Percentiles rank a stretch among this genome's conserved stretches.
These are phyloP conservation scores for Lactarius pseudohatsudake DNA, from an alignment of 768 basidiomycete genomes.

Conservation along the genomic window DNA sequence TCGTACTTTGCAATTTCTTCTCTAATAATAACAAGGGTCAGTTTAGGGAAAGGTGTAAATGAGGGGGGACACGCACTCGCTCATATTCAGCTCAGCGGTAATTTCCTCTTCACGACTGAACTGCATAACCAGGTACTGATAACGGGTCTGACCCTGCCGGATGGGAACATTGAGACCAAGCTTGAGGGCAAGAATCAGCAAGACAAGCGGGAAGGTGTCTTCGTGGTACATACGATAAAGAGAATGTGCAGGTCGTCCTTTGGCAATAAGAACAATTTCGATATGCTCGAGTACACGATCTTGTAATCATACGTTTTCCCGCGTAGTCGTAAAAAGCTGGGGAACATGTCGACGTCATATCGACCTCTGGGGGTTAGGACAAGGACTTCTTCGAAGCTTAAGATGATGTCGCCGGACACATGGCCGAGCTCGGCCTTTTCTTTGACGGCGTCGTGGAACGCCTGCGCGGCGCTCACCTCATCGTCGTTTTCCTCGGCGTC, in stretches of 20 bases:
- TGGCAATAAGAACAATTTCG: slow-evolving; percentile 86
- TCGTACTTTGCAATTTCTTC: slow-evolving; percentile 79
- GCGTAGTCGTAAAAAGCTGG: slow-evolving; percentile 88
- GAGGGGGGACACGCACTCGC: slow-evolving; percentile 60
- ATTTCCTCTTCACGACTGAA: slow-evolving; percentile 97
- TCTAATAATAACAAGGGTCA: slow-evolving; percentile 39
- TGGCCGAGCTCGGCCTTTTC: slow-evolving; percentile 95
- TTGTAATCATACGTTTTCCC: slow-evolving; percentile 99
- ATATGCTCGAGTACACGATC: slow-evolving; percentile 86
- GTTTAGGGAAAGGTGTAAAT: slow-evolving; percentile 3
- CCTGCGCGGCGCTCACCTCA: slow-evolving; percentile 89
- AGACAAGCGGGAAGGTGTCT: neutral
- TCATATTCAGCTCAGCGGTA: slow-evolving; percentile 90
- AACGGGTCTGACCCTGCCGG: slow-evolving; percentile 95
- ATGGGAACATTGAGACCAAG: slow-evolving; percentile 91
- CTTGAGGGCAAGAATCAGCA: slow-evolving; percentile 40
- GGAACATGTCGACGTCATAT: slow-evolving; percentile 98
- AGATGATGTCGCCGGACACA: slow-evolving; percentile 85
- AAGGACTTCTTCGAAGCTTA: slow-evolving; percentile 93
- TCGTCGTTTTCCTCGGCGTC: slow-evolving; percentile 72
- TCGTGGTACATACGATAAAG: slow-evolving; percentile 70
- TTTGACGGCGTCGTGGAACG: slow-evolving; percentile 94
- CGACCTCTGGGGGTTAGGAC: slow-evolving; percentile 95
- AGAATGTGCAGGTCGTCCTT: slow-evolving; percentile 96
- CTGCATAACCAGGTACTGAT: slow-evolving; percentile 98